A percentile compares a stretch with the other conserved stretches of the same genome.
Conservation (phyloP, 2,329 filamentous ascomycete species). For the Aspergillus arachidicola region DNA sequence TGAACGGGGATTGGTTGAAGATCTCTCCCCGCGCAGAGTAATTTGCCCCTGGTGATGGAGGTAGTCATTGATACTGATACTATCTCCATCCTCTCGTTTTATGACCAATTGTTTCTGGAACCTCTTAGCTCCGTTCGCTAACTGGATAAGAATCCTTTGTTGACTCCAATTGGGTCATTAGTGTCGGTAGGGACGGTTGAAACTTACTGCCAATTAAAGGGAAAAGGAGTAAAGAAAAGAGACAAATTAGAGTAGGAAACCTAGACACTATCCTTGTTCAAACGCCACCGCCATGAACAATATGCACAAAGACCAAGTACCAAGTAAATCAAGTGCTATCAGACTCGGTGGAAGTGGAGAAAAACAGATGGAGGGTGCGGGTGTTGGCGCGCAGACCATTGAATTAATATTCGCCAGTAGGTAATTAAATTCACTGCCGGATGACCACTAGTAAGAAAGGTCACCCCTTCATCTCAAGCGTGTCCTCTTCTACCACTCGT, state of each 20-base stretch:
- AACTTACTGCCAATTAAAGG: neutral
- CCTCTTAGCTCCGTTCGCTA: neutral
- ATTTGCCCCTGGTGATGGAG: neutral
- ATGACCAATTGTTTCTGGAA: neutral
- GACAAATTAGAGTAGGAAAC: neutral
- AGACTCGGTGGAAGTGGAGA: neutral
- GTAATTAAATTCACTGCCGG: conserved; percentile 15
- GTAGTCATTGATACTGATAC: neutral
- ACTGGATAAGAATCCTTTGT: neutral
- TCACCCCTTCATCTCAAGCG: conserved; percentile 17
- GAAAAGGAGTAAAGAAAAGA: neutral
- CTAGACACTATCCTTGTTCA: neutral
- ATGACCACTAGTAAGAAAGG: conserved; percentile 6
- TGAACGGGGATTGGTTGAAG: conserved; percentile 7
- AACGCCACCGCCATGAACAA: neutral
- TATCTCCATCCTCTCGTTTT: neutral
- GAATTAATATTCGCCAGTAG: conserved; percentile 2
- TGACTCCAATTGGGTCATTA: neutral
- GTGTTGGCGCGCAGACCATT: neutral
- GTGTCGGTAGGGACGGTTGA: no score
- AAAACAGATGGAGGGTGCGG: neutral
- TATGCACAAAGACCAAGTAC: neutral
- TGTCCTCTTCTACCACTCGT: conserved; percentile 20
- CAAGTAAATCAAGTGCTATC: neutral
- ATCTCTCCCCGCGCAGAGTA: conserved; percentile 18